Evolutionary conservation across 2,329 filamentous ascomycete genomes (phyloP).

Genomic region (Nannizziopsis arthrosporioides): DNA sequence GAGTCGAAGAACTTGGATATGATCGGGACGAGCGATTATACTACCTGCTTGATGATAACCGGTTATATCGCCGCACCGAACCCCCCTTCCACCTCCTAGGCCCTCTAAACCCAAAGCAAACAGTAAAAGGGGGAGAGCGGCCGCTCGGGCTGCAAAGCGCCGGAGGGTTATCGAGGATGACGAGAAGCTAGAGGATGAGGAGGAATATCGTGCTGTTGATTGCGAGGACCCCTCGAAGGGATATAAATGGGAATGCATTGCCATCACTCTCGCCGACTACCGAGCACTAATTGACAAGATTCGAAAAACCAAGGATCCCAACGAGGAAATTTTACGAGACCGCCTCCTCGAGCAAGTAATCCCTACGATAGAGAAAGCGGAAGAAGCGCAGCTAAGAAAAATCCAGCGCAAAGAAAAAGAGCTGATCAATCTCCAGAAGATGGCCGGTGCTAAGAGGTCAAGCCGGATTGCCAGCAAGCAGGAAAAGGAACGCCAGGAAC

Average conservation of each 20-base stretch:
- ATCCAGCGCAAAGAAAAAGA: slow-evolving; percentile 67
- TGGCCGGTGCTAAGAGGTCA: slow-evolving; percentile 89
- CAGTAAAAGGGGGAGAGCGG: slow-evolving; percentile 53
- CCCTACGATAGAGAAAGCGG: slow-evolving; percentile 70
- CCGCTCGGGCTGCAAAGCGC: slow-evolving; percentile 58
- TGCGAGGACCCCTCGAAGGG: slow-evolving; percentile 57
- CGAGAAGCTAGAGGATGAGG: slow-evolving; percentile 35
- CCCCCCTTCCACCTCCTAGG: slow-evolving; percentile 45
- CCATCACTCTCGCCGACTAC: slow-evolving; percentile 69
- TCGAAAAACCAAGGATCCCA: slow-evolving; percentile 63
- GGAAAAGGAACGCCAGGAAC: slow-evolving; percentile 65
- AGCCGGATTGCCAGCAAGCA: slow-evolving; percentile 73
- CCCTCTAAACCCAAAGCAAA: slow-evolving; percentile 52
- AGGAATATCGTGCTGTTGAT: slow-evolving; percentile 28
- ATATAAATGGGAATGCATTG: slow-evolving; percentile 83
- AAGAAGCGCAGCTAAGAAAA: slow-evolving; percentile 57
- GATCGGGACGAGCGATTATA: slow-evolving; percentile 78
- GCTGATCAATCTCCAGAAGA: slow-evolving; percentile 65
- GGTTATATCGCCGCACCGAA: slow-evolving; percentile 80
- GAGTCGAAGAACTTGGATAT: slow-evolving; percentile 52
- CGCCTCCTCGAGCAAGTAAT: slow-evolving; percentile 66
- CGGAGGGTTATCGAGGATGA: slow-evolving; percentile 42
- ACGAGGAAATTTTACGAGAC: slow-evolving; percentile 67
- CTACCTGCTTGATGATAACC: slow-evolving; percentile 85
- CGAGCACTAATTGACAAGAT: slow-evolving; percentile 58